phyloP scores from a whole-genome alignment of 2,329 filamentous ascomycete species.

The Fragosphaeria purpurea region DNA sequence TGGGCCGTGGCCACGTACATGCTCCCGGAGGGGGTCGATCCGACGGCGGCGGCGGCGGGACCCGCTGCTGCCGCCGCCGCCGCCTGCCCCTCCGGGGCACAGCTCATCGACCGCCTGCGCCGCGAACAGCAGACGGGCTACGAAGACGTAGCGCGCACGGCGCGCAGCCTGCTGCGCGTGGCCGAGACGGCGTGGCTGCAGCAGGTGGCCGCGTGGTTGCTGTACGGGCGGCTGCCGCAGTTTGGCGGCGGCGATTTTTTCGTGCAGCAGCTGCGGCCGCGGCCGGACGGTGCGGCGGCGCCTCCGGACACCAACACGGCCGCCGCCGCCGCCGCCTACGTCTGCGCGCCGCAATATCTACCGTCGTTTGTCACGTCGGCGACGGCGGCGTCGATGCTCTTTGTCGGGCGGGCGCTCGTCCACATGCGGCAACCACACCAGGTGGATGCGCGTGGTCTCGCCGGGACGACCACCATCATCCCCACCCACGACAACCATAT shows the following conservation, averaged over 20 bases:
- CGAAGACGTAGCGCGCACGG: conserved; percentile 69
- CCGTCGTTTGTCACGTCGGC: conserved; percentile 69
- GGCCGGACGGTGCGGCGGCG: too few relatives aligned
- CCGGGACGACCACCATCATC: not conserved
- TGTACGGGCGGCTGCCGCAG: conserved; percentile 74
- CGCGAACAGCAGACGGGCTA: conserved; percentile 79
- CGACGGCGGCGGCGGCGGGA: conserved; percentile 10
- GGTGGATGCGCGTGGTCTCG: conserved; percentile 19
- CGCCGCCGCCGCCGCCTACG: conserved; percentile 39
- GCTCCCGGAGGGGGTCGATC: conserved; percentile 22
- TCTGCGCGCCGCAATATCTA: conserved; percentile 48
- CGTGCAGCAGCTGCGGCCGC: conserved; percentile 43
- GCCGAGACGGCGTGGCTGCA: conserved; percentile 89
- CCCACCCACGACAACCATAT: conserved; percentile 36
- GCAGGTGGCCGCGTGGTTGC: conserved; percentile 79
- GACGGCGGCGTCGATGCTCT: conserved; percentile 75
- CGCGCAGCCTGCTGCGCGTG: conserved; percentile 59
- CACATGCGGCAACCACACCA: conserved; percentile 49
- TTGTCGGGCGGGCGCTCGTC: conserved; percentile 81
- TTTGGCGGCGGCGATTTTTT: conserved; percentile 83
- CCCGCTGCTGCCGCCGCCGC: conserved; percentile 8
- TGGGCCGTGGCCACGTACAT: conserved; percentile 66
- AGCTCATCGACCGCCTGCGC: conserved; percentile 67
- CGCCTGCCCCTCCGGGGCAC: conserved; percentile 52
- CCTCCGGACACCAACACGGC: too few relatives aligned